Conservation (phyloP, 257 asterid species). For the Solanum lycopersicoides region DNA sequence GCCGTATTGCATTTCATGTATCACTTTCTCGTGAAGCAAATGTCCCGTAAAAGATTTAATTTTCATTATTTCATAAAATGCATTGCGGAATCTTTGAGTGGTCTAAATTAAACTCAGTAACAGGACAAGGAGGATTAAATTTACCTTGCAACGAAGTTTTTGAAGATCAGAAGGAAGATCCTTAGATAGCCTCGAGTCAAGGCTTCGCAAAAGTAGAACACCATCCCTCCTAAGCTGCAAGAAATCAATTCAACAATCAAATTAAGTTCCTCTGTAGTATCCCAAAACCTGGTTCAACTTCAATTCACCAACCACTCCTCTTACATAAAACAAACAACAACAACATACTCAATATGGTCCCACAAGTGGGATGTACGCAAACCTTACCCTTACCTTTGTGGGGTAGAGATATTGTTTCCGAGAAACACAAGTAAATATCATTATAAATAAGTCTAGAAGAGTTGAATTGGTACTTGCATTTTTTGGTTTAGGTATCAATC, state of each 20-base stretch:
- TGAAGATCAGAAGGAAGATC: constrained; percentile 97
- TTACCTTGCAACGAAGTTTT: constrained; percentile 98
- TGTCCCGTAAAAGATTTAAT: background rate
- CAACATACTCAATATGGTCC: background rate
- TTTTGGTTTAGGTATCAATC: background rate
- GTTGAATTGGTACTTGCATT: background rate
- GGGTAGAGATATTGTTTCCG: background rate
- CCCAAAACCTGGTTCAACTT: background rate
- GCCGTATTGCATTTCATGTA: background rate
- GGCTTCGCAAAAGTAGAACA: constrained; percentile 66
- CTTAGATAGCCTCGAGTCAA: constrained; percentile 91
- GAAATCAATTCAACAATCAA: background rate
- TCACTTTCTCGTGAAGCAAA: background rate
- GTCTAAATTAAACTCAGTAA: background rate
- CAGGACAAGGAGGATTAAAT: background rate
- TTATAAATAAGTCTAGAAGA: background rate
- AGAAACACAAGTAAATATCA: background rate
- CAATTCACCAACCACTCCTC: background rate
- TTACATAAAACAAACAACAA: background rate
- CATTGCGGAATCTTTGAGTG: background rate
- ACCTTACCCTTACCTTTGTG: background rate
- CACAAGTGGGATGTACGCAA: background rate
- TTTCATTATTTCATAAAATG: background rate
- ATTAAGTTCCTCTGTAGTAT: background rate
- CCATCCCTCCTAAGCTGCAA: constrained; percentile 90